These are phyloP conservation scores for Leonotis leonurus DNA, from an alignment of 257 asterid species.

Conservation along the genomic window DNA sequence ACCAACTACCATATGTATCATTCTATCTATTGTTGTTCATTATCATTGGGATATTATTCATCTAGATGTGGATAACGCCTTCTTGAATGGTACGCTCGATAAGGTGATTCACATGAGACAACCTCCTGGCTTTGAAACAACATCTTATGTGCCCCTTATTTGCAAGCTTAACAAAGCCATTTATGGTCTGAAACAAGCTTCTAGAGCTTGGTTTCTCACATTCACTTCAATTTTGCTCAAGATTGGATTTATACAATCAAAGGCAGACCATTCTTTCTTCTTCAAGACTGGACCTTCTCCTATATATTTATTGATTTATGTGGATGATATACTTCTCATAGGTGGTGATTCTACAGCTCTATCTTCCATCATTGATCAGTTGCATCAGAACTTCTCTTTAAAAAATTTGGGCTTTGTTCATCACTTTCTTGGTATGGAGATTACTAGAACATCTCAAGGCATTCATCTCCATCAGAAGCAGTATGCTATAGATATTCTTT, in stretches of 20 bases:
- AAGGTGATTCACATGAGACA: neutral
- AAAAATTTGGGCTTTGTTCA: neutral
- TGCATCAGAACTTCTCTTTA: neutral
- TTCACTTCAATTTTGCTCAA: neutral
- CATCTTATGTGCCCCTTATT: accelerated
- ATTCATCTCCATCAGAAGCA: neutral
- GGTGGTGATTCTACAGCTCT: neutral
- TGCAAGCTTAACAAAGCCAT: neutral
- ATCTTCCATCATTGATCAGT: neutral
- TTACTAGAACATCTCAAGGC: neutral
- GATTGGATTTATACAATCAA: neutral
- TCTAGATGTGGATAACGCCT: neutral
- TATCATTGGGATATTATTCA: accelerated
- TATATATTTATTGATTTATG: neutral
- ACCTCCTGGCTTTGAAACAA: neutral
- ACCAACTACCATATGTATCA: neutral
- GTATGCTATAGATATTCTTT: neutral
- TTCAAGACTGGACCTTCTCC: neutral
- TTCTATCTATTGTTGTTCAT: neutral
- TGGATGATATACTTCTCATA: neutral
- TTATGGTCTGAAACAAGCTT: neutral
- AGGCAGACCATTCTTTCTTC: neutral
- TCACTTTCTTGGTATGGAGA: neutral
- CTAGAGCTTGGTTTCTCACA: neutral
- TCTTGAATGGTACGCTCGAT: neutral